Conservation (phyloP, 2,329 filamentous ascomycete species). For the Ophiocordyceps robertsii region DNA sequence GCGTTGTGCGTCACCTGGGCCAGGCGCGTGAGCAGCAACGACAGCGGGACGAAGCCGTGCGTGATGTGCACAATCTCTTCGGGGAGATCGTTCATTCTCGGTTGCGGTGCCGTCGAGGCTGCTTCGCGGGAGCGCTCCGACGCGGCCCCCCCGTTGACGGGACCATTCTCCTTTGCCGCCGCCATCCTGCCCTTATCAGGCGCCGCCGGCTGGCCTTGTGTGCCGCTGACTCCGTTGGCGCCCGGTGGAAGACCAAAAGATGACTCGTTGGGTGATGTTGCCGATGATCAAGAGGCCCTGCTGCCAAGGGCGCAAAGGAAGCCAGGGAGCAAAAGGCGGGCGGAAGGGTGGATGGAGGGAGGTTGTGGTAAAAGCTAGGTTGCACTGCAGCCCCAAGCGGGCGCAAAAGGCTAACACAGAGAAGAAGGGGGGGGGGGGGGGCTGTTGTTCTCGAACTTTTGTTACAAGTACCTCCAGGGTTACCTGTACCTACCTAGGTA, state of each 20-base stretch:
- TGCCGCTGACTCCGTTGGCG: conserved; percentile 31
- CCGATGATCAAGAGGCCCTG: no score
- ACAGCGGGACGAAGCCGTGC: conserved; percentile 62
- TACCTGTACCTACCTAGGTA: no score
- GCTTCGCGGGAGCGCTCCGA: conserved; percentile 4
- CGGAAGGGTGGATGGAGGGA: no score
- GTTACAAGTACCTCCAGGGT: no score
- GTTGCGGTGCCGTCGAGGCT: background rate
- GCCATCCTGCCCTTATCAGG: conserved; percentile 19
- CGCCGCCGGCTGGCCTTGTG: conserved; percentile 9
- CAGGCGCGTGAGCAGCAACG: conserved; percentile 60
- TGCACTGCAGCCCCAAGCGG: no score
- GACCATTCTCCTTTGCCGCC: conserved; percentile 4
- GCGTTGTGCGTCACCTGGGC: conserved; percentile 75
- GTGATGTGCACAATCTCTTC: conserved; percentile 59
- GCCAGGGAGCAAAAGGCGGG: no score
- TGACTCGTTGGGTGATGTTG: no score
- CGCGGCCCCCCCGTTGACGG: conserved; percentile 14
- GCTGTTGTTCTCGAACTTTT: no score
- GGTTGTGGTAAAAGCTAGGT: no score
- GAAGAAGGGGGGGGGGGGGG: no score
- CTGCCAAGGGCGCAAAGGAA: no score
- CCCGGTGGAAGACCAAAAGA: conserved; percentile 4
- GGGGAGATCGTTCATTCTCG: conserved; percentile 42
- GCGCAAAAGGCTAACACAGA: no score